Conservation (phyloP, 2,329 filamentous ascomycete genomes). For the Ophiostoma novo-ulmi region DNA sequence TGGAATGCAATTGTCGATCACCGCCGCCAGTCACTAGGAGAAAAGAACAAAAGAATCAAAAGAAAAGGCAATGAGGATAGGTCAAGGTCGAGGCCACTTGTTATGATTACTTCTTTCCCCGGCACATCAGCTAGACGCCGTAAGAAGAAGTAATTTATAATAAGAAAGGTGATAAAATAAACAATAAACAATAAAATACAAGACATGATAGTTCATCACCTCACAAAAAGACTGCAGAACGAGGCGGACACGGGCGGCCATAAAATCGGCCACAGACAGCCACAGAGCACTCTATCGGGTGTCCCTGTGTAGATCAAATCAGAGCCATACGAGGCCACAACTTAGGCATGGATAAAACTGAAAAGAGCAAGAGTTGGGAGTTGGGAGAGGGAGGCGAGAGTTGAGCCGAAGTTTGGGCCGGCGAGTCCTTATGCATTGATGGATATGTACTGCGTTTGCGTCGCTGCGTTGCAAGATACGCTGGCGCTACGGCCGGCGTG, state of each 20-base stretch:
- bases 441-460: not conserved
- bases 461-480: not conserved
- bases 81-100: not conserved
- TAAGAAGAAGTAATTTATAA: not conserved
- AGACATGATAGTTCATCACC: not conserved
- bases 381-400: not conserved
- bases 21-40: not conserved
- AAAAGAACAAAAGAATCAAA: not conserved
- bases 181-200: not conserved
- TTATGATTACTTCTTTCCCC: not conserved
- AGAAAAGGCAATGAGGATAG: not conserved
- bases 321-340: too few species aligned
- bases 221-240: not conserved
- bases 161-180: too few species aligned
- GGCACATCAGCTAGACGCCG: not conserved
- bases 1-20: slow-evolving; percentile 7
- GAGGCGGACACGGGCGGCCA: too few species aligned
- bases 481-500: not conserved
- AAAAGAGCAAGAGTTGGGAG: not conserved
- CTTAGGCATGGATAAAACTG: too few species aligned
- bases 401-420: not conserved
- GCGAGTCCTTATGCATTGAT: not conserved
- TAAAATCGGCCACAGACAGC: too few species aligned
- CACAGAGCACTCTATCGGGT: too few species aligned
- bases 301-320: not conserved